Evolutionary conservation across 2,329 filamentous ascomycete genomes (phyloP).

Genomic region (Chrysoporthe deuterocubensis): DNA sequence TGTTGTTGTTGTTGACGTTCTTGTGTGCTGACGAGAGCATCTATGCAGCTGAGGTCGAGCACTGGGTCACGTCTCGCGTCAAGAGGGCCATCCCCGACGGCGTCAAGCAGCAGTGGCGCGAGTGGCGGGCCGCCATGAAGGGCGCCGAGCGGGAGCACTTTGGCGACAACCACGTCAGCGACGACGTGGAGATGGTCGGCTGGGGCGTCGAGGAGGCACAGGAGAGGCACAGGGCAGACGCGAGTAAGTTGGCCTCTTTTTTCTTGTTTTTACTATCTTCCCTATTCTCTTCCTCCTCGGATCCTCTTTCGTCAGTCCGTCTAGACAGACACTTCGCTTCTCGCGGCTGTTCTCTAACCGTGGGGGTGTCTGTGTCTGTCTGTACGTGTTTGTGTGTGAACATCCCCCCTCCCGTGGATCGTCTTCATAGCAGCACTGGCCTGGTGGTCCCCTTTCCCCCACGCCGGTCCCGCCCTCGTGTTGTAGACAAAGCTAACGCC

Average conservation of each 20-base stretch:
- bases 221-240: conserved; percentile 63
- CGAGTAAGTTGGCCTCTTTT: conserved; percentile 68
- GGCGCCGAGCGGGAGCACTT: conserved; percentile 48
- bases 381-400: too few species aligned
- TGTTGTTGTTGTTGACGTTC: too few species aligned
- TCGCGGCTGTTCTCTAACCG: too few species aligned
- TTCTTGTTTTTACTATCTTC: too few species aligned
- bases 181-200: conserved; percentile 54
- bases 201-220: conserved; percentile 69
- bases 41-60: conserved; percentile 61
- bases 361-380: too few species aligned
- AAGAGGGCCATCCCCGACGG: conserved; percentile 64
- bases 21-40: neutral
- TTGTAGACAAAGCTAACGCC: neutral
- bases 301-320: neutral
- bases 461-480: neutral
- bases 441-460: neutral
- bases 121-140: conserved; percentile 53
- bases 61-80: conserved; percentile 65
- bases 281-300: neutral
- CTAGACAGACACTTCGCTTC: too few species aligned
- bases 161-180: conserved; percentile 48
- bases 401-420: too few species aligned
- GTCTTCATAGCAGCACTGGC: too few species aligned
- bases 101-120: conserved; percentile 57